A percentile compares a stretch with the other conserved stretches of the same genome.
Conservation (phyloP, 331 rosid species). For the Telfairia occidentalis region DNA sequence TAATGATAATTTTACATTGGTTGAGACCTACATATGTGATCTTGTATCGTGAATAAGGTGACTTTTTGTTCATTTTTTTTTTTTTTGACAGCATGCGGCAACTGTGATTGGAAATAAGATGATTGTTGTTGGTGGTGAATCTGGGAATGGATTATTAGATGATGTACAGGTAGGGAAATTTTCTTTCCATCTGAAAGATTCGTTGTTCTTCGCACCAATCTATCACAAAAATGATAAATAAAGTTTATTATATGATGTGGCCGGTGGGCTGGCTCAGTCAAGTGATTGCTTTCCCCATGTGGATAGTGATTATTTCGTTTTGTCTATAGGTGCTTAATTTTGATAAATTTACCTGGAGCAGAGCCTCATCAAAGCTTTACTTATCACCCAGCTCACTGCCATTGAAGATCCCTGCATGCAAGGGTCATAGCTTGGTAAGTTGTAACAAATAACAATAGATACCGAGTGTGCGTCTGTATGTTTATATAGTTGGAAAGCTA, state of each 20-base stretch:
- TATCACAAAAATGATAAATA: background rate
- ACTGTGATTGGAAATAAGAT: slow-evolving; percentile 85
- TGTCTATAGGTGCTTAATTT: slow-evolving; percentile 67
- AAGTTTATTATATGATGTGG: background rate
- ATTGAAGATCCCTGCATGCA: slow-evolving; percentile 93
- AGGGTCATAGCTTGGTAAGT: slow-evolving; percentile 80
- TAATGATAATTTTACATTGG: background rate
- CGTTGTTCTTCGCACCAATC: background rate
- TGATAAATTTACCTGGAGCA: slow-evolving; percentile 76
- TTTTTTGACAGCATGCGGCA: slow-evolving; percentile 39
- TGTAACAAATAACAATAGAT: background rate
- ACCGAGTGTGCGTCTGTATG: background rate
- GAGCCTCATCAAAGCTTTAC: slow-evolving; percentile 78
- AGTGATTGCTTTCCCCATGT: background rate
- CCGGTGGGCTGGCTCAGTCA: no score
- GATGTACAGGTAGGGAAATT: slow-evolving; percentile 65
- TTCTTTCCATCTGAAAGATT: slow-evolving; percentile 8
- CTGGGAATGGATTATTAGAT: slow-evolving; percentile 60
- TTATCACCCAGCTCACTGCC: slow-evolving; percentile 92
- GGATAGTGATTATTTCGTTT: background rate
- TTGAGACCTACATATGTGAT: background rate
- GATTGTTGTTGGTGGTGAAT: slow-evolving; percentile 95
- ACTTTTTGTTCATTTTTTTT: background rate
- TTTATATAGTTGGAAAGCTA: background rate
- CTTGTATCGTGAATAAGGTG: background rate